phyloP scores from a whole-genome alignment of 2,329 filamentous ascomycete species.

The Chaetomium globosum region DNA sequence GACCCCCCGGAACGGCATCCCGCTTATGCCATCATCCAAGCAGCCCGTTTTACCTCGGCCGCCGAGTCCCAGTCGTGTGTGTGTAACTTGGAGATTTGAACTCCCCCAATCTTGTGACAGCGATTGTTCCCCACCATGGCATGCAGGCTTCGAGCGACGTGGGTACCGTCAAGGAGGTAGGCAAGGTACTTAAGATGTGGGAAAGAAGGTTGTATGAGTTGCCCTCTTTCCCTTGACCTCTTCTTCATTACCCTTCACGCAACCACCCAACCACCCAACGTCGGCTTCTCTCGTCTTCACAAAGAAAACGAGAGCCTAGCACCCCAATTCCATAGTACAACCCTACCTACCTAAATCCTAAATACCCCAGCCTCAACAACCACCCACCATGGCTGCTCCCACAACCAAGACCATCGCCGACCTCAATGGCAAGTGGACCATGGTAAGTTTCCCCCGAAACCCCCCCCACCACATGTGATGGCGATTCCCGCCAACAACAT shows the following conservation, averaged over 20 bases:
- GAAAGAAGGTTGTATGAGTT: background rate
- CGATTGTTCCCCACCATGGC: conserved; percentile 16
- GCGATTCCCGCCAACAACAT: background rate
- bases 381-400: conserved; percentile 69
- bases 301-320: background rate
- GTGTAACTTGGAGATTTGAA: conserved; percentile 1
- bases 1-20: background rate
- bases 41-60: conserved; percentile 28
- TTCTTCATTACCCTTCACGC: conserved; percentile 7
- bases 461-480: conserved; percentile 10
- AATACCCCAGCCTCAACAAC: conserved; percentile 14
- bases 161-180: background rate
- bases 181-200: conserved; percentile 15
- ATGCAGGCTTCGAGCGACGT: background rate
- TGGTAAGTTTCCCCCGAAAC: conserved; percentile 56
- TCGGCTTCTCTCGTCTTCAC: background rate
- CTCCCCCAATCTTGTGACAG: conserved; percentile 26
- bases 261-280: no score
- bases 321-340: background rate
- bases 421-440: conserved; percentile 68
- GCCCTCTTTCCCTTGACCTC: background rate
- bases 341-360: background rate
- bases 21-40: background rate
- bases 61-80: conserved; percentile 21
- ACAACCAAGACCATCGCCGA: conserved; percentile 65